Evolutionary conservation across 129 eudicot species (phyloP).

Genomic region (Lonicera japonica): DNA sequence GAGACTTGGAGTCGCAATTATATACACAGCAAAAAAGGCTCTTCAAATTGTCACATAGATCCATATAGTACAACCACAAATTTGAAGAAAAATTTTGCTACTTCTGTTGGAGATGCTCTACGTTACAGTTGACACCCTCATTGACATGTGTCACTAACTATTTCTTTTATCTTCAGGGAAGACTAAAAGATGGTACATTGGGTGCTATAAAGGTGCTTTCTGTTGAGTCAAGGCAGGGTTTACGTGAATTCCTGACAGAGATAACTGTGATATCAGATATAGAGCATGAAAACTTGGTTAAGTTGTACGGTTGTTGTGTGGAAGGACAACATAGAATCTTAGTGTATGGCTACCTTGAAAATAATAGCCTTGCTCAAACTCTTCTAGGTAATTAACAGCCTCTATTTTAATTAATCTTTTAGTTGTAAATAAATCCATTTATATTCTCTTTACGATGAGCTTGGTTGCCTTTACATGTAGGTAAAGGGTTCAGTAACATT

Average conservation of each 20-base stretch:
- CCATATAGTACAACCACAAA: no score
- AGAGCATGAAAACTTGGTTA: slow-evolving; percentile 80
- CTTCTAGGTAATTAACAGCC: slow-evolving; percentile 50
- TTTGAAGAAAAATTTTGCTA: no score
- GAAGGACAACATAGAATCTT: slow-evolving; percentile 64
- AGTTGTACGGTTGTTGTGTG: slow-evolving; percentile 77
- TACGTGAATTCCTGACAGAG: slow-evolving; percentile 68
- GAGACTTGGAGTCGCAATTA: no score
- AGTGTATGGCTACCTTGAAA: slow-evolving; percentile 83
- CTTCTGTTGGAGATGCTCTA: no score
- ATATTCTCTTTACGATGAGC: not conserved
- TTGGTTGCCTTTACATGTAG: slow-evolving; percentile 20
- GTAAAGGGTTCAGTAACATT: slow-evolving; percentile 29
- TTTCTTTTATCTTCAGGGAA: slow-evolving; percentile 42
- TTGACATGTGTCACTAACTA: slow-evolving; percentile 8
- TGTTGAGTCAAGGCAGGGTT: slow-evolving; percentile 72
- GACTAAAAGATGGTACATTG: slow-evolving; percentile 54
- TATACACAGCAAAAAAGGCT: no score
- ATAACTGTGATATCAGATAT: slow-evolving; percentile 53
- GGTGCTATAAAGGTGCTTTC: slow-evolving; percentile 81
- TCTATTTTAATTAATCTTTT: not conserved
- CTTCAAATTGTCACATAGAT: no score
- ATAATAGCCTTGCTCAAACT: slow-evolving; percentile 75
- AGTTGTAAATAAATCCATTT: not conserved
- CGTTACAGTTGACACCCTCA: no score